These are phyloP conservation scores for Alternaria infectoria DNA, from an alignment of 2,329 filamentous ascomycete genomes.

Conservation along the genomic window DNA sequence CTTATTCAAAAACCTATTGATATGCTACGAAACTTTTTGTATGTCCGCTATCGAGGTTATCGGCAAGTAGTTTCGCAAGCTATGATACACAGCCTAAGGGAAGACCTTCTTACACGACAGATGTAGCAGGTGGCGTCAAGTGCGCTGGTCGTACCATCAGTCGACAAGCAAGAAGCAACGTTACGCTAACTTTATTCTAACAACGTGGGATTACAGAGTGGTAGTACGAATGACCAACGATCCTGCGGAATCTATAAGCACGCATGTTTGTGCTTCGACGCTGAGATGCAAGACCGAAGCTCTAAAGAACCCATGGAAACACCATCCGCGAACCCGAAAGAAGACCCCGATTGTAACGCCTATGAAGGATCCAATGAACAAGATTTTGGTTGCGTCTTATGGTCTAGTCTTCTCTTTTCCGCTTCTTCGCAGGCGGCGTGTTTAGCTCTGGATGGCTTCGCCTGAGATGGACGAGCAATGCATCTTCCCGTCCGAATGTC, in stretches of 20 bases:
- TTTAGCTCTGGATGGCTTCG: conserved; percentile 1
- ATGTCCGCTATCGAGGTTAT: not conserved
- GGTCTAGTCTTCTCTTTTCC: not conserved
- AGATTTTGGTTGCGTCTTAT: rapidly evolving
- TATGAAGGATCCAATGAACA: not conserved
- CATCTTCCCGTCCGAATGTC: not conserved
- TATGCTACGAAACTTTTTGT: not conserved
- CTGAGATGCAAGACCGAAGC: not conserved
- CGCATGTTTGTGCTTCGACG: not conserved
- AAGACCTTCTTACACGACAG: not conserved
- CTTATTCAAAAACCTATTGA: not conserved
- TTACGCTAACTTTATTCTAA: conserved; percentile 7
- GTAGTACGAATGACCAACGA: not conserved
- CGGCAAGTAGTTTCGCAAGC: not conserved
- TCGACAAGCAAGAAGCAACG: not conserved
- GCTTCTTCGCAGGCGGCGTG: not conserved
- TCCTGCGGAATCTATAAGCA: not conserved
- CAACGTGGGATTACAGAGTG: not conserved
- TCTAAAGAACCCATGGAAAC: not conserved
- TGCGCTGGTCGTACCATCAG: not conserved
- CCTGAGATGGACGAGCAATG: not conserved
- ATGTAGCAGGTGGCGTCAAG: not conserved
- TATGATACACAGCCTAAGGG: not conserved
- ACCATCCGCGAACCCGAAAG: not conserved
- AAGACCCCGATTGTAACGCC: not conserved